Conservation (phyloP, 305 asterid species). For the Euphrasia arctica region DNA sequence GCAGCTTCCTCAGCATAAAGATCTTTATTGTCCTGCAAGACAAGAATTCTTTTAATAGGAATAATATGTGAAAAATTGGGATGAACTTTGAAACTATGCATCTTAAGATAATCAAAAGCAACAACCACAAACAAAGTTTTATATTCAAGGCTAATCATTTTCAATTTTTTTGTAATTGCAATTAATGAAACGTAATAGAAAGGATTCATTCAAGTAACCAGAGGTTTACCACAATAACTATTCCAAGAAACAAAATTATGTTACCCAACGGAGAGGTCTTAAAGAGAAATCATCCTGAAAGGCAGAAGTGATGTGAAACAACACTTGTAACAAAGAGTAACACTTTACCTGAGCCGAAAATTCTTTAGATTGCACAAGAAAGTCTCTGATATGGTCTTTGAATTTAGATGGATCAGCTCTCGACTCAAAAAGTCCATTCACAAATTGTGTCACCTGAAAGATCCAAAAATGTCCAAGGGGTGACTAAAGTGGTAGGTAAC, state of each 20-base stretch:
- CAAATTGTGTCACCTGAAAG: slow-evolving; percentile 84
- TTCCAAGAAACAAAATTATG: too few species aligned
- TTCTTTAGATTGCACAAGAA: slow-evolving; percentile 92
- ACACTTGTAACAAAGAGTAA: slow-evolving; percentile 9
- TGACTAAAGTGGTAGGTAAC: neutral
- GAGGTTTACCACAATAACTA: too few species aligned
- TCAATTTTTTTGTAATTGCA: neutral
- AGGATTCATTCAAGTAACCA: neutral
- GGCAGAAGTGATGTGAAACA: slow-evolving; percentile 11
- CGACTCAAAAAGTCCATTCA: slow-evolving; percentile 80
- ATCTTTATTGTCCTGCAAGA: slow-evolving; percentile 90
- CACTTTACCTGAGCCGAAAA: slow-evolving; percentile 88
- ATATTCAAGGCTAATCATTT: neutral
- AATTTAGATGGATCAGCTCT: slow-evolving; percentile 60
- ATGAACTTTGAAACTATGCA: neutral
- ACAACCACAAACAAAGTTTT: neutral
- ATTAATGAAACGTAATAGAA: too few species aligned
- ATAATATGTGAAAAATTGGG: neutral
- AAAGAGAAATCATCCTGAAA: slow-evolving; percentile 10
- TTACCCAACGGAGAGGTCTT: too few species aligned
- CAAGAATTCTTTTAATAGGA: neutral
- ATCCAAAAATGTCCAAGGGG: neutral
- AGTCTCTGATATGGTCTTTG: slow-evolving; percentile 88
- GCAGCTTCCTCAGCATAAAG: slow-evolving; percentile 97
- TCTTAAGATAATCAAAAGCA: neutral